Evolutionary conservation across 208 protist species (phyloP).

Genomic region (Trypanosomatidae sp.): DNA sequence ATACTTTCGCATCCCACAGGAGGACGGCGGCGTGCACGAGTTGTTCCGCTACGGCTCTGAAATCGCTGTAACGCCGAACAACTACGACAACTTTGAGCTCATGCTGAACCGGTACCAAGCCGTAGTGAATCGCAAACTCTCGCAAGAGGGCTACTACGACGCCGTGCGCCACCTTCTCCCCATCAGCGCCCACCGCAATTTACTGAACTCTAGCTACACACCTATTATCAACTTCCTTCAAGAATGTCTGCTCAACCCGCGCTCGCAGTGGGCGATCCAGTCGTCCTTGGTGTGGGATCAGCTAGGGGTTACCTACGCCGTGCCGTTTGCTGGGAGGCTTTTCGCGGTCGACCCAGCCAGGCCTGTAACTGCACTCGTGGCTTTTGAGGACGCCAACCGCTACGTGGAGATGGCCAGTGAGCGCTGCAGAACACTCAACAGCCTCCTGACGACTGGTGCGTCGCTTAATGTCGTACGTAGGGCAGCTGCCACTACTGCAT

Average conservation of each 20-base stretch:
- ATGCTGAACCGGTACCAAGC: slow-evolving; percentile 34
- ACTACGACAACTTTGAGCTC: slow-evolving; percentile 42
- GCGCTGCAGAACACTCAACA: slow-evolving; percentile 26
- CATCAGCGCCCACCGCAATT: slow-evolving; percentile 33
- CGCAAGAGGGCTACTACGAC: slow-evolving; percentile 27
- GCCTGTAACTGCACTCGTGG: slow-evolving; percentile 21
- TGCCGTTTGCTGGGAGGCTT: slow-evolving; percentile 45
- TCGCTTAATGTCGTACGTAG: slow-evolving; percentile 18
- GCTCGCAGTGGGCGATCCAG: slow-evolving; percentile 46
- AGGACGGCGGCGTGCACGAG: slow-evolving; percentile 45
- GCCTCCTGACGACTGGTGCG: slow-evolving; percentile 25
- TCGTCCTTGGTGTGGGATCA: slow-evolving; percentile 41
- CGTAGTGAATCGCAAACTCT: slow-evolving; percentile 12
- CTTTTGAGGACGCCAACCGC: slow-evolving; percentile 30
- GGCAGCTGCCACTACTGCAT: not conserved
- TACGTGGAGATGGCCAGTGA: slow-evolving; percentile 34
- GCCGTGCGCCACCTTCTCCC: slow-evolving; percentile 26
- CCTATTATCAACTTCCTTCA: slow-evolving; percentile 44
- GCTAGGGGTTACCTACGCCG: slow-evolving; percentile 48
- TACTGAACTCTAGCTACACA: slow-evolving; percentile 39
- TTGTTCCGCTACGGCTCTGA: slow-evolving; percentile 56
- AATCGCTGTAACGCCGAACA: slow-evolving; percentile 51
- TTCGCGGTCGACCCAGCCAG: slow-evolving; percentile 33
- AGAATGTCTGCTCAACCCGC: slow-evolving; percentile 33
- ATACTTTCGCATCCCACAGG: slow-evolving; percentile 55